Conservation (phyloP, 495 filamentous ascomycete genomes). For the Emericellopsis terricola region DNA sequence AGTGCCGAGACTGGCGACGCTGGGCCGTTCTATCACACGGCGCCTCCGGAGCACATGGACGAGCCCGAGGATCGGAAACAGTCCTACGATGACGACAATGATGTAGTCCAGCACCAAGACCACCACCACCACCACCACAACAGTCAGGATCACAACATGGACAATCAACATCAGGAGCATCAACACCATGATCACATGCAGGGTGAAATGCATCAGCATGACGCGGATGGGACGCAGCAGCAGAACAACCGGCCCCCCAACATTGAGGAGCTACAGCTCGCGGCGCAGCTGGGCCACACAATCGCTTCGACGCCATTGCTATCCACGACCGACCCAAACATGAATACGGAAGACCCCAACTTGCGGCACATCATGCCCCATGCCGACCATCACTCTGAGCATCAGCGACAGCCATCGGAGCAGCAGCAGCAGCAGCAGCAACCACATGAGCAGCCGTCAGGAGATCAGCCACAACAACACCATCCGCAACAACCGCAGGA, state of each 20-base stretch:
- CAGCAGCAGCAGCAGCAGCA: constrained; percentile 4
- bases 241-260: constrained; percentile 13
- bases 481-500: constrained; percentile 3
- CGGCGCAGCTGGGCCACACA: constrained; percentile 31
- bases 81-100: no score
- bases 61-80: neutral
- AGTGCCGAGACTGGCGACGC: constrained; percentile 1
- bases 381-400: constrained; percentile 4
- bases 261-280: constrained; percentile 30
- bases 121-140: constrained; percentile 1
- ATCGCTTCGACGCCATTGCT: constrained; percentile 14
- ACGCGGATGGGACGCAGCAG: constrained; percentile 12
- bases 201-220: constrained; percentile 4
- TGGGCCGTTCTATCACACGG: constrained; percentile 2
- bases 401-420: constrained; percentile 6
- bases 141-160: constrained; percentile 1
- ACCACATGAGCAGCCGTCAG: constrained; percentile 8
- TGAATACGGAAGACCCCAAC: constrained; percentile 8
- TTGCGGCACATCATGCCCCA: constrained; percentile 12
- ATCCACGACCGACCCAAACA: constrained; percentile 7
- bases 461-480: constrained; percentile 7
- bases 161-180: constrained; percentile 3
- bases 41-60: neutral
- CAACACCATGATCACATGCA: constrained; percentile 11
- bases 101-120: constrained; percentile 1